Evolutionary conservation across 2,329 filamentous ascomycete genomes (phyloP), one percentile per base, ranked within the genome.

Genomic region (Neonectria magnoliae): DNA sequence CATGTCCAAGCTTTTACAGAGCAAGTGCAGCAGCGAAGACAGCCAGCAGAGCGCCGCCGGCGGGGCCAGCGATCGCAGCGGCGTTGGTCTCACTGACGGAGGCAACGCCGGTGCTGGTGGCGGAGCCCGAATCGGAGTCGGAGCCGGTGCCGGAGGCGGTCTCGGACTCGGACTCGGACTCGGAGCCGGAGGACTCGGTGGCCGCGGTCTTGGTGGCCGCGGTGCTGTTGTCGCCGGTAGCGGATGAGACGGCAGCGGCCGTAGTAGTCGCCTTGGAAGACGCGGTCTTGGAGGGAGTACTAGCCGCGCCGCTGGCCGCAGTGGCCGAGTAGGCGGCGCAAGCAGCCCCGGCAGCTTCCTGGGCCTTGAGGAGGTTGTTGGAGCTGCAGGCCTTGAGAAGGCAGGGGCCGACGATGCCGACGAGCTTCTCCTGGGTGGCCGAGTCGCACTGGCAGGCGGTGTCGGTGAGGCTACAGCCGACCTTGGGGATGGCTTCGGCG

Each of bases 391-490:
- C 73, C 25, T 71, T 66, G 63, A 75, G 61, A 51, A 81, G 62
- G 71, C 80, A 82, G 18, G 72, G 62, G 13, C 73, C 60, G 59
- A 78, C 74, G 48, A 75, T 62, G 38, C 70, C 60, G 22, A 67
- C 58, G 36, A 81, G 75, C 64, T 74, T 69, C 42, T 61, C 62
- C 71, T 80, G 77, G 60, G 74, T 79, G 2, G 62, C 65, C 16
- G 75, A n/a, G 27, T 74, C 68, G 73, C 82, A 84, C 69, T 77
- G 76, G 74, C 82, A 84, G 55, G 69, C 72, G 10, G 76, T 72
- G 65, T 83, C 80, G 54, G 65, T 66, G 68, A 78, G 64, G 4
- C 65, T 41, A 71, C 81, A 83, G 71, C 79, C 79, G 50, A 76
- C 74, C 64, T 76, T 64, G 57, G 73, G 64, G 65, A 84, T 74